Evolutionary conservation across 2,329 filamentous ascomycete species (phyloP).

Genomic region (Microdochium bolleyi): DNA sequence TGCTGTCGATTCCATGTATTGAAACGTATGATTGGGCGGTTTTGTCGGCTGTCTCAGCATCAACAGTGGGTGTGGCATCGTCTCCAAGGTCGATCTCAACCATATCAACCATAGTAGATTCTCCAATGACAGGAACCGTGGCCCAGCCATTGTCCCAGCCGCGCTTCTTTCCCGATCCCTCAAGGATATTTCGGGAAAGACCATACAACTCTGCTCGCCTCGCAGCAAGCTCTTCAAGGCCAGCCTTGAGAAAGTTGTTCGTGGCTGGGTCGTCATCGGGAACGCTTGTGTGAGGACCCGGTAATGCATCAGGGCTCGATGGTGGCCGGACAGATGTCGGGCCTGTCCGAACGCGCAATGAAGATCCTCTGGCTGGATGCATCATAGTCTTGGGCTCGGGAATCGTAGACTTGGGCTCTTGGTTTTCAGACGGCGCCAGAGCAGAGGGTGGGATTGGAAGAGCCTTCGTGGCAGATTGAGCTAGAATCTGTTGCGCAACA

Average conservation of each 20-base stretch:
- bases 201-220: slow-evolving; percentile 75
- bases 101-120: slow-evolving; percentile 36
- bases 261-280: slow-evolving; percentile 31
- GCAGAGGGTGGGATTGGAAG: slow-evolving; percentile 58
- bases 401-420: slow-evolving; percentile 55
- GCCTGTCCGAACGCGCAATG: slow-evolving; percentile 37
- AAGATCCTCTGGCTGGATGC: slow-evolving; percentile 58
- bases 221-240: slow-evolving; percentile 75
- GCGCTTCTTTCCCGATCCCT: slow-evolving; percentile 61
- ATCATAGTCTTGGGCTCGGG: slow-evolving; percentile 64
- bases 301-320: slow-evolving; percentile 44
- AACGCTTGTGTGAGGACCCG: slow-evolving; percentile 31
- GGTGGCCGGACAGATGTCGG: slow-evolving; percentile 23
- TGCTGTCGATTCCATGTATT: slow-evolving; percentile 42
- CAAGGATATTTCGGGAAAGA: slow-evolving; percentile 71
- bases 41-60: slow-evolving; percentile 8
- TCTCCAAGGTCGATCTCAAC: slow-evolving; percentile 50
- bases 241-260: slow-evolving; percentile 48
- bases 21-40: slow-evolving; percentile 11
- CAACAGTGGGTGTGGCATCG: slow-evolving; percentile 23
- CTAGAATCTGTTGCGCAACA: slow-evolving; percentile 66
- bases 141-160: slow-evolving; percentile 76
- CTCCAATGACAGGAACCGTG: slow-evolving; percentile 43
- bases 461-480: slow-evolving; percentile 63
- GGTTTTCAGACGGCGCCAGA: slow-evolving; percentile 33